Percentiles rank a stretch among this genome's conserved stretches.
phyloP scores from a whole-genome alignment of 495 filamentous ascomycete genomes.

The Jackrogersella multiformis region DNA sequence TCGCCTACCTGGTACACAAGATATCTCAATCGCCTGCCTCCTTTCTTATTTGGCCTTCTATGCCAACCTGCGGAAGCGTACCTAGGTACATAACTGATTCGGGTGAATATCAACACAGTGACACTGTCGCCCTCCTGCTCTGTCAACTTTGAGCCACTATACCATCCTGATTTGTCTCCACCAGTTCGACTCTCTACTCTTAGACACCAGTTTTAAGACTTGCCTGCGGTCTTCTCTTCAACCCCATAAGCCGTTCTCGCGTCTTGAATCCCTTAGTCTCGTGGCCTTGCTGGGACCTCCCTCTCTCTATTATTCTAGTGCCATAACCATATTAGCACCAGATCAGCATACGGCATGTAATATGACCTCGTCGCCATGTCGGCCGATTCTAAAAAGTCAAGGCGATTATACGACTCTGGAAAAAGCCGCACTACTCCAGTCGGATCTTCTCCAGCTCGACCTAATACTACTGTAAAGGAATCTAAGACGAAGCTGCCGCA shows the following conservation, averaged over 20 bases:
- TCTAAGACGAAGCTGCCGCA: background rate
- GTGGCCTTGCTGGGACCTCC: background rate
- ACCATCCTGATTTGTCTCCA: no score
- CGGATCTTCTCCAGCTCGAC: background rate
- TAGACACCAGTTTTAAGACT: no score
- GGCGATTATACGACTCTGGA: background rate
- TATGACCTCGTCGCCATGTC: slow-evolving; percentile 15
- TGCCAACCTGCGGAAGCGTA: no score
- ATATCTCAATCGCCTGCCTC: background rate
- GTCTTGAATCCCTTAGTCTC: background rate
- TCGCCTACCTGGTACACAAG: background rate
- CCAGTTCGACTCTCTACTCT: no score
- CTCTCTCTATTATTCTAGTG: background rate
- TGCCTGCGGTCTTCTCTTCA: no score
- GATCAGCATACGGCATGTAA: background rate
- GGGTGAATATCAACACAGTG: background rate
- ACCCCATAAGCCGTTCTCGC: no score
- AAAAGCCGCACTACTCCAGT: background rate
- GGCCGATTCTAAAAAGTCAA: background rate
- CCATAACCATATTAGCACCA: background rate
- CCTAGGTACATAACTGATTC: background rate
- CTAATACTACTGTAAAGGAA: background rate
- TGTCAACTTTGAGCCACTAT: no score
- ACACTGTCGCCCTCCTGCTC: no score
- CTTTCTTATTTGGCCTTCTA: no score